phyloP scores from a whole-genome alignment of 495 filamentous ascomycete species.

The Hypoxylon crocopeplum region DNA sequence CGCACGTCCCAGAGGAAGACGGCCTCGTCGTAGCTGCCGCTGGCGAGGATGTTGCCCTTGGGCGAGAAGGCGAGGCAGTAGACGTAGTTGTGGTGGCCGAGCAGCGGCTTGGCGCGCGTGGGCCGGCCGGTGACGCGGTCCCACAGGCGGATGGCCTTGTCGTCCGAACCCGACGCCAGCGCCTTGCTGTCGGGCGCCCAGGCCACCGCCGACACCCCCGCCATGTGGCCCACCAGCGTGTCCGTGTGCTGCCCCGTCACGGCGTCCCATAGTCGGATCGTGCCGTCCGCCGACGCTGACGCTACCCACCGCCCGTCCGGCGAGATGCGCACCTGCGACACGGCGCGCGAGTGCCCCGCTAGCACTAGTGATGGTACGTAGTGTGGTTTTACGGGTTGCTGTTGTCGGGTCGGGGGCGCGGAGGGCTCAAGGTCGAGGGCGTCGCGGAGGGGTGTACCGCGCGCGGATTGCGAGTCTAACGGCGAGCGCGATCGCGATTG shows the following conservation, averaged over 20 bases:
- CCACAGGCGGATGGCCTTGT: slow-evolving; percentile 95
- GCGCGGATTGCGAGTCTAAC: slow-evolving; percentile 37
- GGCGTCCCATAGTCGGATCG: slow-evolving; percentile 90
- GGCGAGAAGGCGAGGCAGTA: slow-evolving; percentile 93
- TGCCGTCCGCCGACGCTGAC: slow-evolving; percentile 85
- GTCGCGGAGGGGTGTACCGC: slow-evolving; percentile 27
- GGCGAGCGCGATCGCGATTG: slow-evolving; percentile 38
- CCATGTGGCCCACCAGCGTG: slow-evolving; percentile 91
- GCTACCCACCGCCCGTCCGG: slow-evolving; percentile 90
- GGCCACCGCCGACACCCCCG: slow-evolving; percentile 86
- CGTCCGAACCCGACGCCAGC: slow-evolving; percentile 90
- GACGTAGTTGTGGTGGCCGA: slow-evolving; percentile 95
- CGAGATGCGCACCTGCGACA: slow-evolving; percentile 89
- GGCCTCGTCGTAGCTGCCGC: slow-evolving; percentile 95
- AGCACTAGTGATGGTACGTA: slow-evolving; percentile 55
- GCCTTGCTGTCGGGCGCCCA: slow-evolving; percentile 89
- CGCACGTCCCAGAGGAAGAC: slow-evolving; percentile 96
- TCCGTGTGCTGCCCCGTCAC: slow-evolving; percentile 77
- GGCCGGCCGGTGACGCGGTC: slow-evolving; percentile 74
- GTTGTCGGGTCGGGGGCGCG: slow-evolving; percentile 17
- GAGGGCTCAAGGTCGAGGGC: slow-evolving; percentile 10
- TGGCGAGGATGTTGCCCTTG: slow-evolving; percentile 94
- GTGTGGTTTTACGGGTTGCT: slow-evolving; percentile 39
- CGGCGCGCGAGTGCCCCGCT: slow-evolving; percentile 74
- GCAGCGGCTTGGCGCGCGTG: slow-evolving; percentile 68